Base-by-base conservation (phyloP, 2,329 filamentous ascomycete genomes). In the Alternaria sp. region DNA sequence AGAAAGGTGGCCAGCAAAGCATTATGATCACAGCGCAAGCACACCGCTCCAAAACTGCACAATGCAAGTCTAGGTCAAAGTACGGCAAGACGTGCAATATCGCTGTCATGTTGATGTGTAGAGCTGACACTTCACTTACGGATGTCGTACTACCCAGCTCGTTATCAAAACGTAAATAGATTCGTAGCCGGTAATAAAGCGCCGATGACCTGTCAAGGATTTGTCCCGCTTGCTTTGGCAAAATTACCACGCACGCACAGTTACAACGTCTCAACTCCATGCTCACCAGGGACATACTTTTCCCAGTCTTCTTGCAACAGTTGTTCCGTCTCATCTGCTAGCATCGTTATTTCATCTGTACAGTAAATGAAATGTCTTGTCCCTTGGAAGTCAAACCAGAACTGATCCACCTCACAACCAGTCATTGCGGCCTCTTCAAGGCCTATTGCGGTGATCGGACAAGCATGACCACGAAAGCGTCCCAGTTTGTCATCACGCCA, bases 31-130 rank as follows among this genome's bases (percentile, higher is more conserved):
- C 4, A 36, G 32, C 0, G 32, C 32, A 36, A 36, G 32, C 32
- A 36, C 32, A 36, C 15, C 1, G 32, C 32, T 36, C 8, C 8
- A n/a, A n/a, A 10, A 36, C 5, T 10, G 4, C 4, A 36, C 32
- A 36, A 36, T 36, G 15, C 15, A 36, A 36, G 7, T n/a, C 4
- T 36, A 9, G 7, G 15, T 36, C 13, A 10, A 36, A 8, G 0
- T 9, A 9, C 4, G 15, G 7, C 32, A 9, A n/a, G 0, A n/a
- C 0, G 3, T n/a, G 15, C 32, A n/a, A 9, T n/a, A 7, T 36
- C 32, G 32, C 15, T 36, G 15, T 2, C 15, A 3, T n/a, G 2
- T 36, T n/a, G 8, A 36, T 5, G 8, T 4, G 8, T 36, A 5
- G 32, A n/a, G 7, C 15, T n/a, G 32, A 36, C 8, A 36, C 15